Base-by-base conservation (phyloP, 208 protist genomes). In the Wallacemonas rigidus region DNA sequence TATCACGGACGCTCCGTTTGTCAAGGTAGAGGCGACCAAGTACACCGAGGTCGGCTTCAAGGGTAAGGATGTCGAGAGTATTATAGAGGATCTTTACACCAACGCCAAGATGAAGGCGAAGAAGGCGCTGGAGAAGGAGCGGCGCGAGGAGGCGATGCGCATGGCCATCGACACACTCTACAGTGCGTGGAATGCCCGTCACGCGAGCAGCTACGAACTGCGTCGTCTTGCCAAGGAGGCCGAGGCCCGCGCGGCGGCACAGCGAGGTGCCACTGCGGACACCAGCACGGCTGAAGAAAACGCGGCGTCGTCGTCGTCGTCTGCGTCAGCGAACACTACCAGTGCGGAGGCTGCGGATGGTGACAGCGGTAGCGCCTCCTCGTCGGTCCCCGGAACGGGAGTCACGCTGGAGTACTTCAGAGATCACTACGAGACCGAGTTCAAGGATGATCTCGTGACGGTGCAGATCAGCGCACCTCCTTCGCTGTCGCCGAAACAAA, bases 1-100 rank as follows among this genome's bases (percentile, higher is more conserved):
- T 73, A 90, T 99, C 76, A 95, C 97, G 1, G 86, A 99, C 60
- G 96, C 98, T 0, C 98, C 98, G 2, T 99, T 99, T 75, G 85
- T 99, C 26, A 99, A 99, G 80, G 98, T 99, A 7, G 98, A 99
- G 83, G 98, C 98, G 11, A 99, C 98, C 41, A 99, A 99, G 86
- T 99, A 98, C 82, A 99, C 98, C 2, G 98, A 99, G 71, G 94
- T 98, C 0, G 94, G 94, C 38, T 98, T 98, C 79, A 97, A 98
- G 58, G 96, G 96, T 38, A 96, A 98, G 71, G 97, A 99, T 73
- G 98, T 99, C 15, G 98, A 99, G 72, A 93, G 84, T 48, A 99
- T 99, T 62, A 98, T 99, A 71, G 86, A 96, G 69, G 98, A 99
- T 65, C 82, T 99, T 4, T 97, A 98, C 70, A 87, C 88, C 12